Evolutionary conservation across 345 rosid genomes (phyloP).

Genomic region (Gossypium bickii): DNA sequence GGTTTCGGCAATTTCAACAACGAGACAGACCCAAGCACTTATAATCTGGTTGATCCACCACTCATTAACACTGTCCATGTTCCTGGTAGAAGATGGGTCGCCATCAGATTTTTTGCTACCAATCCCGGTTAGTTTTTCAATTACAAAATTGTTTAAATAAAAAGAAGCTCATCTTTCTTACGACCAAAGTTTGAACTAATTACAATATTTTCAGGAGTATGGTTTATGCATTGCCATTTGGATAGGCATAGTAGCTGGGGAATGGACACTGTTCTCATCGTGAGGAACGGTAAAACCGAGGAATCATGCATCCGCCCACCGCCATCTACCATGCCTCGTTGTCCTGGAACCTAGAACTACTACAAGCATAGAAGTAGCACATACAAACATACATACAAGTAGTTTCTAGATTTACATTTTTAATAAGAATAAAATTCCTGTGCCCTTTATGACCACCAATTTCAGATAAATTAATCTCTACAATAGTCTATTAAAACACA

Average conservation of each 20-base stretch:
- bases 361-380: too few relatives aligned
- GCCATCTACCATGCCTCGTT: slow-evolving; percentile 15
- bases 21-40: slow-evolving; percentile 13
- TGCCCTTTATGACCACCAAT: too few relatives aligned
- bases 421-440: too few relatives aligned
- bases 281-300: slow-evolving; percentile 19
- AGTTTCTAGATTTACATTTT: too few relatives aligned
- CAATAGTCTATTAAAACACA: too few relatives aligned
- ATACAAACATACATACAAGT: too few relatives aligned
- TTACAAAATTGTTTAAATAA: not conserved
- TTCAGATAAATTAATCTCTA: too few relatives aligned
- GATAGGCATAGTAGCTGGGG: slow-evolving; percentile 29
- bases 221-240: slow-evolving; percentile 36
- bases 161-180: not conserved
- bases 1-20: slow-evolving; percentile 28
- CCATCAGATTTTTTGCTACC: slow-evolving; percentile 22
- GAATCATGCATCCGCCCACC: not conserved
- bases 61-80: slow-evolving; percentile 19
- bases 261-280: slow-evolving; percentile 30
- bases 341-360: slow-evolving; percentile 9
- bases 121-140: slow-evolving; percentile 21
- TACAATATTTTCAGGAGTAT: slow-evolving; percentile 22
- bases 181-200: not conserved
- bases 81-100: slow-evolving; percentile 25
- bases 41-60: slow-evolving; percentile 31